Percentiles rank a stretch among this genome's conserved stretches.
Evolutionary conservation across 2,329 filamentous ascomycete species (phyloP).

Genomic region (Ceratocystis cubensis): DNA sequence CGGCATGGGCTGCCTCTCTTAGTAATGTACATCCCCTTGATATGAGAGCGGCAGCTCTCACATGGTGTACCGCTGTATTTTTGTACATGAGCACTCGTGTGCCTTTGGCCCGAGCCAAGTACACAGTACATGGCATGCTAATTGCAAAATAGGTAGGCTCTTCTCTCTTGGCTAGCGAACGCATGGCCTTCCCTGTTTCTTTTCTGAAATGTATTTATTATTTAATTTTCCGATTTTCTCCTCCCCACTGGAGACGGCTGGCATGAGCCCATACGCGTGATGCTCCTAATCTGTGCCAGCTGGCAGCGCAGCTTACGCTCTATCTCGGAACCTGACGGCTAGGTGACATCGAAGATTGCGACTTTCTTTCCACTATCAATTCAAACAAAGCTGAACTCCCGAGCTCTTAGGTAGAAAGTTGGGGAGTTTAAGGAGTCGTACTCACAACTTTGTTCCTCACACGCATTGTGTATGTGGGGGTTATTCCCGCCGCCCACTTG

Average conservation of each 20-base stretch:
- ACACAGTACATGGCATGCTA: background rate
- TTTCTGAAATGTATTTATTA: conserved; percentile 2
- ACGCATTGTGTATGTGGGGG: too few relatives aligned
- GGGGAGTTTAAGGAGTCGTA: background rate
- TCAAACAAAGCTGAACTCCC: background rate
- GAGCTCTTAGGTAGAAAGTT: background rate
- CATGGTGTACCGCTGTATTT: background rate
- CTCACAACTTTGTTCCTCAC: background rate
- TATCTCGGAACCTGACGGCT: background rate
- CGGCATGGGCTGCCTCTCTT: background rate
- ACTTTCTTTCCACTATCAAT: background rate
- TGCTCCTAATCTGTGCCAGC: background rate
- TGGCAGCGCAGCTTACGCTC: background rate
- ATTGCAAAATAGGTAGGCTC: background rate
- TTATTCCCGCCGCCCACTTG: conserved; percentile 2
- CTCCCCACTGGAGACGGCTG: background rate
- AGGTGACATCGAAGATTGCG: conserved; percentile 8
- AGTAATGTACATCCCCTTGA: background rate
- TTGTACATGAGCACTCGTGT: background rate
- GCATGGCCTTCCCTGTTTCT: background rate
- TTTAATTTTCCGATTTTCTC: background rate
- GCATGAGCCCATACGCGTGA: background rate
- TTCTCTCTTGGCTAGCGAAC: background rate
- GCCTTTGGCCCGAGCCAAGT: background rate
- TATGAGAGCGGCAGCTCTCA: background rate